phyloP scores from a whole-genome alignment of 202 grass and related monocot species.

The Bolboschoenoplectus hybrid region DNA sequence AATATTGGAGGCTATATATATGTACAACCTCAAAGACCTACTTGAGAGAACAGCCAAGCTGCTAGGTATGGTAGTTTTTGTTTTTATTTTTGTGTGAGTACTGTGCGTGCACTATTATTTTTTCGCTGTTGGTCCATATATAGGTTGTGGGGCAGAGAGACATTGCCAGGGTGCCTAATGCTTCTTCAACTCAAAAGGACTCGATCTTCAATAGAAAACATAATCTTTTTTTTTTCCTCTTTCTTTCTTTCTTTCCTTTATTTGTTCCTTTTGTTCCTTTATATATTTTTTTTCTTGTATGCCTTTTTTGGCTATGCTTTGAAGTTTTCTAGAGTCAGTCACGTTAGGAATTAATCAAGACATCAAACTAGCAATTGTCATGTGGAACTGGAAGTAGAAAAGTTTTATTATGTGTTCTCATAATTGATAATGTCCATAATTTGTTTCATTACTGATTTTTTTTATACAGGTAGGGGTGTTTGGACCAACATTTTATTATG shows the following conservation, averaged over 20 bases:
- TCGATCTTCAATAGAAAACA: neutral
- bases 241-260: neutral
- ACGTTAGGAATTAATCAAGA: neutral
- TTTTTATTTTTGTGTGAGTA: neutral
- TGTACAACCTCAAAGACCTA: neutral
- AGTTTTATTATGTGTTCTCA: no score
- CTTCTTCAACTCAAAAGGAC: neutral
- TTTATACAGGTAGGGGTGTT: neutral
- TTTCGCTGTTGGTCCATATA: neutral
- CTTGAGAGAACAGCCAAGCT: neutral
- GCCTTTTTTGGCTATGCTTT: neutral
- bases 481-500: neutral
- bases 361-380: no score
- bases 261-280: neutral
- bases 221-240: neutral
- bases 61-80: neutral
- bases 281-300: neutral
- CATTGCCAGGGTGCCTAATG: neutral
- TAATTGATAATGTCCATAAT: neutral
- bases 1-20: neutral
- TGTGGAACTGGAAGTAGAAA: no score
- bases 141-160: neutral
- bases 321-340: neutral
- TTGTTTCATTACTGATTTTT: neutral
- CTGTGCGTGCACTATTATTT: neutral